A percentile compares a stretch with the other conserved stretches of the same genome.
Evolutionary conservation across 169 alveolate genomes (phyloP).

Genomic region (Plasmodium inui): DNA sequence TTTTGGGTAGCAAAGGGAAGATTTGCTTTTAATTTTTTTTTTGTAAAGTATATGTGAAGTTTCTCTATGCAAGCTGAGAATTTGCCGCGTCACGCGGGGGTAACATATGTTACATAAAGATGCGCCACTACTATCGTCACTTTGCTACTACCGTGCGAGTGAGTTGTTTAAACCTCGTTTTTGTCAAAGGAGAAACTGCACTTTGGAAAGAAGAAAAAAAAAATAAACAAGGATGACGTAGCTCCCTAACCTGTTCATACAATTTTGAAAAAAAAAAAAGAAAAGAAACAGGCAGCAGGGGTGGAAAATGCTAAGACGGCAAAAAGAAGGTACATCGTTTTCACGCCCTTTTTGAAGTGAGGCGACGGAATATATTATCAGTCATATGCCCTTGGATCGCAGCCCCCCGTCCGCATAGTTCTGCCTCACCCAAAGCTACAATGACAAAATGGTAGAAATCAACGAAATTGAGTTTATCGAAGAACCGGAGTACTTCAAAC

Average conservation of each 20-base stretch:
- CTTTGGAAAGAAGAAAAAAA: background rate
- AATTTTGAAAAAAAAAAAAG: background rate
- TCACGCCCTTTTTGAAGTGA: background rate
- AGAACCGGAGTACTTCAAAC: constrained; percentile 70
- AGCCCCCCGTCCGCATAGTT: background rate
- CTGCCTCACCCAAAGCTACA: background rate
- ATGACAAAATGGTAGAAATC: constrained; percentile 45
- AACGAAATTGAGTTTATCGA: constrained; percentile 73
- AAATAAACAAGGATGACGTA: background rate
- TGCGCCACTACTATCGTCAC: background rate
- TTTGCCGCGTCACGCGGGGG: background rate
- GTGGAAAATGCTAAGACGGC: background rate
- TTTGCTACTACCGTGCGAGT: background rate
- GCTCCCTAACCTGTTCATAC: constrained; percentile 22
- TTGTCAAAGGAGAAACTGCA: background rate
- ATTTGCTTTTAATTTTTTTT: constrained; percentile 3
- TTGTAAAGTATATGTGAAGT: background rate
- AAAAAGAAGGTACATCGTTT: background rate
- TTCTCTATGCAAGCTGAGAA: background rate
- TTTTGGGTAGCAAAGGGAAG: background rate
- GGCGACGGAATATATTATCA: background rate
- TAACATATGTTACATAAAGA: background rate
- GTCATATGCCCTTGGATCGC: background rate
- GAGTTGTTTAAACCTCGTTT: background rate
- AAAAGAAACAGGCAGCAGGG: background rate